Conservation (phyloP, 148 eudicot genomes). For the Silene latifolia region DNA sequence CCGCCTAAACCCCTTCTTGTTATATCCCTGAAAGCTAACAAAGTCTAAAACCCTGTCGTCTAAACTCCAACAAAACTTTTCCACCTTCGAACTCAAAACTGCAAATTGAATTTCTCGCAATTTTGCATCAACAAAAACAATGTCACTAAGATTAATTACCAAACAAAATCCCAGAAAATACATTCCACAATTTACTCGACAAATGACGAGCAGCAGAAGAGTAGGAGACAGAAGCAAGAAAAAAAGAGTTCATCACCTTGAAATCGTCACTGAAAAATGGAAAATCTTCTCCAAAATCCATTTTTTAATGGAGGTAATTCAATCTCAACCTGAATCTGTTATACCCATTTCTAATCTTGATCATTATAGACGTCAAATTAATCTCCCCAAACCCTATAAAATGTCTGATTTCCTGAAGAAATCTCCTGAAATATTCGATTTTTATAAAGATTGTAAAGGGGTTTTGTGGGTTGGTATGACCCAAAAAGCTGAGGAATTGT, state of each 20-base stretch:
- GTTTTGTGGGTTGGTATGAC: conserved; percentile 84
- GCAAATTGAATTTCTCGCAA: neutral
- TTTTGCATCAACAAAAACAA: neutral
- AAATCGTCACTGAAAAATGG: conserved; percentile 68
- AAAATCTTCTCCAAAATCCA: conserved; percentile 69
- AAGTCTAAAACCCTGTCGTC: neutral
- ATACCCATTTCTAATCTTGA: conserved; percentile 54
- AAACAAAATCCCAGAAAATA: conserved; percentile 4
- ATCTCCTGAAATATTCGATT: conserved; percentile 71
- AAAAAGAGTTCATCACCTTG: conserved; percentile 52
- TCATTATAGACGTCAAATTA: conserved; percentile 59
- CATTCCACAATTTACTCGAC: neutral
- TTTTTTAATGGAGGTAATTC: conserved; percentile 59
- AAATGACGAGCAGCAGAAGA: conserved; percentile 10
- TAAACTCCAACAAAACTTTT: too few relatives aligned
- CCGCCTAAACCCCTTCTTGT: too few relatives aligned
- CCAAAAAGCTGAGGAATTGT: conserved; percentile 58
- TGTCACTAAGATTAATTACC: conserved; percentile 4
- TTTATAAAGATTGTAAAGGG: conserved; percentile 67
- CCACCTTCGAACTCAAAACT: neutral
- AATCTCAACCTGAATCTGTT: conserved; percentile 64
- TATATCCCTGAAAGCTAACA: too few relatives aligned
- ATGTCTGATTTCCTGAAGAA: conserved; percentile 71
- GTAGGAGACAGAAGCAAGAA: conserved; percentile 18
- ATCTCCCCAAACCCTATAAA: conserved; percentile 79